Evolutionary conservation across 108 stramenopile genomes (phyloP), one percentile per base, ranked within the genome.

Genomic region (Schizochytrium sp.): DNA sequence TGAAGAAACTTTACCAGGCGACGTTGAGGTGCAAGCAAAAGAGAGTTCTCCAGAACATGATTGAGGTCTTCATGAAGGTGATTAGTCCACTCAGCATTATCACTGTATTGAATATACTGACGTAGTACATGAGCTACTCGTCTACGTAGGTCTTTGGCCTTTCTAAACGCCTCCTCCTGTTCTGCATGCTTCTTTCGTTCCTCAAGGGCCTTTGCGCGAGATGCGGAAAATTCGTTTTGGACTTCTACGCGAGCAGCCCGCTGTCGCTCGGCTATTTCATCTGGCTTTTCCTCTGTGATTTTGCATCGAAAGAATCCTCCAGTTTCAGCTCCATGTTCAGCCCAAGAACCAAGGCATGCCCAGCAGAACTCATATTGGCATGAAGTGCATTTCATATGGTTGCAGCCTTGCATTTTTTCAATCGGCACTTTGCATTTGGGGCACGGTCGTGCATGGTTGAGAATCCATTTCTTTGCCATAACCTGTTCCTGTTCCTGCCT

Each of bases 291-390:
- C n/a, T 83, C 50, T 69, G 92, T 97, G 90, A 95, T 96, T 91
- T 97, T 97, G 94, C 99, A 99, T 91, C 97, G 97, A 94, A 99
- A 99, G 93, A 97, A 99, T 17, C 99, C 99, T 17, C 99, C 99
- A 5, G 98, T 99, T 73, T 94, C 96, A 57, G 97, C 94, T 2
- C 98, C 98, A 91, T 99, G 99, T 38, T 96, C 95, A 3, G 72
- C 56, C 99, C 99, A 99, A 73, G 95, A 92, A 3, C 97, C 97
- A 94, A 97, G 94, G 89, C 99, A 99, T 88, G 99, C 98, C 99
- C 99, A 99, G 93, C 99, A 99, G 90, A 98, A 99, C 90, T 99
- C 98, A 89, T 93, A 88, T 76, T 93, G 92, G 89, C 94, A 95
- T 42, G 46, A 41, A 10, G 15, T 19, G 72, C 94, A 95, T 4